Percentiles rank a stretch among this genome's conserved stretches.
These are phyloP conservation scores for Sonneratia caseolaris DNA, from an alignment of 345 rosid genomes.

Conservation along the genomic window DNA sequence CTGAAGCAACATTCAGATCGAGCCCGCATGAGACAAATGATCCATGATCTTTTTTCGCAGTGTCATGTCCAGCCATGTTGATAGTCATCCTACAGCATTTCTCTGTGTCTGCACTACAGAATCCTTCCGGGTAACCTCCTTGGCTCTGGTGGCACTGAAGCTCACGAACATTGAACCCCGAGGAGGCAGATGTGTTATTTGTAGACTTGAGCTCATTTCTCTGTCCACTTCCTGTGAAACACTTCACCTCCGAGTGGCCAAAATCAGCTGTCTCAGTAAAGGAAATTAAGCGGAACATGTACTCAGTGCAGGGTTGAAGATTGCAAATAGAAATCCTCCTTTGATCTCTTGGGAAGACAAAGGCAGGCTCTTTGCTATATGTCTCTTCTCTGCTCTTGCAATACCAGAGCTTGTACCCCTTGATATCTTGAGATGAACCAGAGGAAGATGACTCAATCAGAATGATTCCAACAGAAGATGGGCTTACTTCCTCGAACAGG, in stretches of 20 bases:
- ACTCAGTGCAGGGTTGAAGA: slow-evolving; percentile 81
- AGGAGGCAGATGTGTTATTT: slow-evolving; percentile 24
- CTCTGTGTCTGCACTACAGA: slow-evolving; percentile 51
- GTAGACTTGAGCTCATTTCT: slow-evolving; percentile 21
- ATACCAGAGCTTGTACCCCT: slow-evolving; percentile 91
- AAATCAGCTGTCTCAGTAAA: slow-evolving; percentile 40
- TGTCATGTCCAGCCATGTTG: too few species aligned
- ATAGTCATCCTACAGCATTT: slow-evolving; percentile 13
- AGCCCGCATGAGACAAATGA: too few species aligned
- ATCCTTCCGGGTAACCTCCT: slow-evolving; percentile 47
- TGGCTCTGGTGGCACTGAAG: slow-evolving; percentile 67
- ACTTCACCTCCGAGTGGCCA: slow-evolving; percentile 64
- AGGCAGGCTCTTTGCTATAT: slow-evolving; percentile 39
- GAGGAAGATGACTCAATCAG: slow-evolving; percentile 48
- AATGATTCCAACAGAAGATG: slow-evolving; percentile 49
- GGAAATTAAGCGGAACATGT: slow-evolving; percentile 52
- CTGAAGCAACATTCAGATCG: slow-evolving; percentile 44
- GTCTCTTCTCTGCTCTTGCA: slow-evolving; percentile 59
- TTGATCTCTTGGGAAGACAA: slow-evolving; percentile 54
- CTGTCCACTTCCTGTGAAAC: slow-evolving; percentile 49
- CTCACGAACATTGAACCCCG: slow-evolving; percentile 60
- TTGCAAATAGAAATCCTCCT: slow-evolving; percentile 71
- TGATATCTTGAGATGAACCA: slow-evolving; percentile 32
- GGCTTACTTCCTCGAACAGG: slow-evolving; percentile 67
- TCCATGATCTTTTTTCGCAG: too few species aligned